Evolutionary conservation across 176 grass and related monocot genomes (phyloP).

Genomic region (Raddia distichophylla): DNA sequence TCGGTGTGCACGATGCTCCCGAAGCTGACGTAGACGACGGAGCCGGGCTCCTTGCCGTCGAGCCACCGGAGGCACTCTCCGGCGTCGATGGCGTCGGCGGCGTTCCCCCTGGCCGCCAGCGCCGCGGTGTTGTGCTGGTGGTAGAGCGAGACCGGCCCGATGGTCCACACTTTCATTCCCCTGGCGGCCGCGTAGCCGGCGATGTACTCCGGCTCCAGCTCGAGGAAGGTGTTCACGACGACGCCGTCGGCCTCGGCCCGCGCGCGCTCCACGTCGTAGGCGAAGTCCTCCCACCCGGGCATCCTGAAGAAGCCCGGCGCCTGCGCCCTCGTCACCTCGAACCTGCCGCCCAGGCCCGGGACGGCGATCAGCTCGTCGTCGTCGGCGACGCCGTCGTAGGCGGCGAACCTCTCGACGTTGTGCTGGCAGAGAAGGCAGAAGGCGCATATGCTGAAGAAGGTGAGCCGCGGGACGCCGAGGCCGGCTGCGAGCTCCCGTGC

Average conservation of each 20-base stretch:
- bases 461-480: constrained; percentile 49
- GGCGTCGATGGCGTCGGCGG: constrained; percentile 22
- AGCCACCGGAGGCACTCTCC: constrained; percentile 61
- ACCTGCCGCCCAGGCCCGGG: constrained; percentile 34
- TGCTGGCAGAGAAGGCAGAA: constrained; percentile 55
- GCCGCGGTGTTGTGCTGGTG: constrained; percentile 20
- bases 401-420: constrained; percentile 51
- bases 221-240: constrained; percentile 61
- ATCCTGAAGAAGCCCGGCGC: constrained; percentile 43
- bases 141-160: constrained; percentile 60
- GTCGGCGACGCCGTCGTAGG: constrained; percentile 42
- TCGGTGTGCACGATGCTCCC: constrained; percentile 52
- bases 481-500: constrained; percentile 44
- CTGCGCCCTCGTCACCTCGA: constrained; percentile 56
- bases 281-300: background rate
- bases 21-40: constrained; percentile 76
- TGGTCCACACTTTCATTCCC: constrained; percentile 62
- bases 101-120: constrained; percentile 35
- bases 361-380: constrained; percentile 47
- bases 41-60: constrained; percentile 35
- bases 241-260: constrained; percentile 44
- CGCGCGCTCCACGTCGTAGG: constrained; percentile 4
- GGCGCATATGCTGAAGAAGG: constrained; percentile 56
- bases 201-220: constrained; percentile 63
- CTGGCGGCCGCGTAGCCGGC: constrained; percentile 36